Base-by-base conservation (phyloP, 2,329 filamentous ascomycete species). In the Clonostachys rhizophaga region DNA sequence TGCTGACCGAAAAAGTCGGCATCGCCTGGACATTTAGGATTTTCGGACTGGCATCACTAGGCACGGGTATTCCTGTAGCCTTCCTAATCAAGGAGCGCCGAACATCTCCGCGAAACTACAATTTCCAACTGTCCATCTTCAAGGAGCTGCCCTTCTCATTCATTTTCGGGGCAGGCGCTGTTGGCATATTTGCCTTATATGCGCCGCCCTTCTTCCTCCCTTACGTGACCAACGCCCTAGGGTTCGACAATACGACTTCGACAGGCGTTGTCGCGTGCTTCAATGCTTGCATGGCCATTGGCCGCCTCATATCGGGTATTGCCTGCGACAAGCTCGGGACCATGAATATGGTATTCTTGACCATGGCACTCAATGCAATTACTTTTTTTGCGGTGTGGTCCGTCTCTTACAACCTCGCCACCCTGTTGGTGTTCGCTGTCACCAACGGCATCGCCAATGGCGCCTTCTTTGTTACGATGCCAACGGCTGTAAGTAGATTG, bases 381-480 rank as follows among this genome's bases (percentile, higher is more conserved):
- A 83, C 74, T 50, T 79, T 82, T 68, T 63, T 84, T 13, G 71
- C 71, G 2, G 64, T 84, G 6, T 84, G 79, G 80, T 79, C 80
- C 0, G 67, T 78, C 0, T 77, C 75, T 3, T 72, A 64, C 16
- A 71, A 72, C 0, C 57, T 83, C 3, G 75, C 64, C 0, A 75
- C 77, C 0, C 60, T 84, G 35, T 61, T 76, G 12, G 58, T 72
- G 0, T 84, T 84, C 53, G 76, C 74, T n/a, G 63, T 81, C 13
- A 63, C 83, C 18, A 84, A 83, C 52, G 80, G 81, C 0, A 65
- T 71, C 39, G 71, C 75, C 1, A 83, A 83, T 55, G 80, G 80
- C 1, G 76, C 74, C 0, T 84, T 83, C 62, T 84, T 84, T 56
- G 72, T 75, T 3, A 74, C 75, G 0, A 79, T 83, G 65, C 80